A percentile compares a stretch with the other conserved stretches of the same genome.
Evolutionary conservation across 129 eudicot species (phyloP).

Genomic region (Tagetes erecta): DNA sequence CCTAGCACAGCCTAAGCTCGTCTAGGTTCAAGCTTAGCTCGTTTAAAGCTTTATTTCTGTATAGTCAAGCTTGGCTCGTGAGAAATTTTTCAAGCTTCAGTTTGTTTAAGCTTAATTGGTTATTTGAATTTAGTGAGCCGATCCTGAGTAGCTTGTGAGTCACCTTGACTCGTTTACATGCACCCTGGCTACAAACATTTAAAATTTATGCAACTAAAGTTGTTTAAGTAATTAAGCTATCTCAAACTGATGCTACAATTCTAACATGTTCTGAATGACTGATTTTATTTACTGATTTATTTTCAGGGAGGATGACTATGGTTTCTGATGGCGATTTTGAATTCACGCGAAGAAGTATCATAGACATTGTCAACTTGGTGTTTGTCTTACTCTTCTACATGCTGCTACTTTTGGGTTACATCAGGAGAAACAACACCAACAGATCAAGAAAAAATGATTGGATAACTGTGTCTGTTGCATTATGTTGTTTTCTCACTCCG

Average conservation of each 20-base stretch:
- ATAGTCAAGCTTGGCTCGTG: no score
- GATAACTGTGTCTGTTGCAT: constrained; percentile 31
- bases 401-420: constrained; percentile 22
- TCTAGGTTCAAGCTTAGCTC: no score
- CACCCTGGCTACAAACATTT: no score
- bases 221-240: background rate
- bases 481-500: constrained; percentile 36
- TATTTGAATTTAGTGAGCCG: no score
- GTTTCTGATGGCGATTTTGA: constrained; percentile 28
- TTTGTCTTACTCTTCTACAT: constrained; percentile 35
- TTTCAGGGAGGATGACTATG: constrained; percentile 39
- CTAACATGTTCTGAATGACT: background rate
- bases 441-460: constrained; percentile 28
- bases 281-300: constrained; percentile 4
- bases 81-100: no score
- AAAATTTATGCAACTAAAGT: no score
- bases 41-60: no score
- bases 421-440: constrained; percentile 21
- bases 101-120: no score
- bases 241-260: background rate
- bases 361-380: constrained; percentile 39
- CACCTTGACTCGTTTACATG: no score
- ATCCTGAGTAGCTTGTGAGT: no score
- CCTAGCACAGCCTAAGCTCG: no score
- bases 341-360: constrained; percentile 26